These are phyloP conservation scores for Kockiozyma suomiensis DNA, from an alignment of 805 yeast genomes.

Conservation along the genomic window DNA sequence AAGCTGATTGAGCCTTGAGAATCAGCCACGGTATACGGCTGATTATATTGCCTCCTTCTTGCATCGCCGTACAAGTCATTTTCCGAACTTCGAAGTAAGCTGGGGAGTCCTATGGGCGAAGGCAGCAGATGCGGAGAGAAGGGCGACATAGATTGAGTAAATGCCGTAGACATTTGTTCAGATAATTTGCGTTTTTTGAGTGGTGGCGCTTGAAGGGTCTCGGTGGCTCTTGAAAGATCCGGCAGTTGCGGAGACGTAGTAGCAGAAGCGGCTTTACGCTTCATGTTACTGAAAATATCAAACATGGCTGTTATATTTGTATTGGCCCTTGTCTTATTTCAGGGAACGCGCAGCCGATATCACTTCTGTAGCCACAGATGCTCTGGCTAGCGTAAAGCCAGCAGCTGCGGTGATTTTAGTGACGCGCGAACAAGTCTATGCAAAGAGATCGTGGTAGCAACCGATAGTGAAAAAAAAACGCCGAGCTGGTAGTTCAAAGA, in stretches of 20 bases:
- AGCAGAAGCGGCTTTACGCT: slow-evolving; percentile 1
- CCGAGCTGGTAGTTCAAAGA: no score
- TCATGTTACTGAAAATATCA: slow-evolving; percentile 2
- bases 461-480: no score
- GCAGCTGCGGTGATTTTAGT: neutral
- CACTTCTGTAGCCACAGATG: neutral
- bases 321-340: neutral
- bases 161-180: neutral
- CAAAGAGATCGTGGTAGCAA: no score
- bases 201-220: neutral
- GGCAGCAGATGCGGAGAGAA: slow-evolving; percentile 1
- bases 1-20: slow-evolving; percentile 8
- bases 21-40: slow-evolving; percentile 2
- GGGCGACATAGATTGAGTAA: neutral
- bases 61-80: slow-evolving; percentile 14
- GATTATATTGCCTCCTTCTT: slow-evolving; percentile 2
- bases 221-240: neutral
- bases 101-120: neutral
- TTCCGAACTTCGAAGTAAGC: neutral
- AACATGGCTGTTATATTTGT: neutral
- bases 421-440: no score
- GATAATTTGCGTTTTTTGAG: neutral
- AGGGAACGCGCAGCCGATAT: no score
- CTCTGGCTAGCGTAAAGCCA: neutral
- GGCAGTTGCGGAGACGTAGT: slow-evolving; percentile 7